phyloP scores from a whole-genome alignment of 75 land plant genomes.

The Gnetum montanum region DNA sequence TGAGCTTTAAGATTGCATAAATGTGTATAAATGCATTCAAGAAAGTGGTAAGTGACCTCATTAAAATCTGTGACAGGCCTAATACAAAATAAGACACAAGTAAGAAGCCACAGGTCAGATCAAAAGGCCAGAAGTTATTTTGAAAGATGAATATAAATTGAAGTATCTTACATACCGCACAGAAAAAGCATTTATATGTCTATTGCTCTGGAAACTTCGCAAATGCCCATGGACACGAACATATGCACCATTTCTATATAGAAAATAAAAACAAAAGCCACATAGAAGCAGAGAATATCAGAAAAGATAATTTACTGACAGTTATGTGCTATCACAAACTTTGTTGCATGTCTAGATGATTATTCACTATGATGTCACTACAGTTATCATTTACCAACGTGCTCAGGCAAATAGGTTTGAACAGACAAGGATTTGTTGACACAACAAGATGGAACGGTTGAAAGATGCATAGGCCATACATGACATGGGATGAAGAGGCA shows the following conservation, averaged over 20 bases:
- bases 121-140: not conserved
- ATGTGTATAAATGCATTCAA: conserved; percentile 38
- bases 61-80: conserved; percentile 51
- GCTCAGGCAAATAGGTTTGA: no score
- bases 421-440: no score
- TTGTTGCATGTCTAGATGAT: no score
- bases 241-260: conserved; percentile 64
- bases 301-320: no score
- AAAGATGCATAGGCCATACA: no score
- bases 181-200: conserved; percentile 51
- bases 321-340: no score
- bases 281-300: not conserved
- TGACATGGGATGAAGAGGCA: no score
- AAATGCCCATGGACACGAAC: conserved; percentile 81
- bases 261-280: conserved; percentile 1
- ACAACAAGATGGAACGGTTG: no score
- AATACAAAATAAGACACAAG: not conserved
- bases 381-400: no score
- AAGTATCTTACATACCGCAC: conserved; percentile 49
- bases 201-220: conserved; percentile 64
- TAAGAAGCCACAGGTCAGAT: not conserved
- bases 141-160: no score
- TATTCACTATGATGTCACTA: no score
- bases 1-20: conserved; percentile 15
- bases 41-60: conserved; percentile 37